phyloP scores from a whole-genome alignment of 1,284 basidiomycete species.

The Salmacisia buchloeana region DNA sequence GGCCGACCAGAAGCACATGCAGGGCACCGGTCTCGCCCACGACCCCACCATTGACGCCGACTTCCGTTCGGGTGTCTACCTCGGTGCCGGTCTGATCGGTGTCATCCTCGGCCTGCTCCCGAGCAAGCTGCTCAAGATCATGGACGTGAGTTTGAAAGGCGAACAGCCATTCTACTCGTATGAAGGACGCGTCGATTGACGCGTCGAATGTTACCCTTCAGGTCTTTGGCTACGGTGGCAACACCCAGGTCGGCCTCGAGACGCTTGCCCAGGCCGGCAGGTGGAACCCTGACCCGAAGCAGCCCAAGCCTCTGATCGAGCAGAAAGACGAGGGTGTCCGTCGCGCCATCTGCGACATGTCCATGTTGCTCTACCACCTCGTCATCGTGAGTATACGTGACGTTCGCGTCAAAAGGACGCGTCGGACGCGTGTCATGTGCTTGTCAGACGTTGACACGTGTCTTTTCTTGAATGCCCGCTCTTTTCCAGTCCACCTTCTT shows the following conservation, averaged over 20 bases:
- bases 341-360: slow-evolving; percentile 44
- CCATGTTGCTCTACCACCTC: slow-evolving; percentile 44
- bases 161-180: not conserved
- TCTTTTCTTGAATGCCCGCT: not conserved
- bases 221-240: slow-evolving; percentile 48
- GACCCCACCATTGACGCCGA: slow-evolving; percentile 36
- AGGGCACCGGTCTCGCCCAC: slow-evolving; percentile 12
- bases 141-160: slow-evolving; percentile 23
- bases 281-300: slow-evolving; percentile 28
- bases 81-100: slow-evolving; percentile 48
- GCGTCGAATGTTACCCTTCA: not conserved
- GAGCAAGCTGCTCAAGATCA: slow-evolving; percentile 47
- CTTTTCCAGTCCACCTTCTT: slow-evolving; percentile 38
- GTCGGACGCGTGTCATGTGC: not conserved
- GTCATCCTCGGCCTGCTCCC: slow-evolving; percentile 48
- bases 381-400: slow-evolving; percentile 7
- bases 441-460: not conserved
- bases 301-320: slow-evolving; percentile 25
- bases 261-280: slow-evolving; percentile 37
- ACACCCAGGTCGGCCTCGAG: slow-evolving; percentile 34
- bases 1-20: slow-evolving; percentile 25
- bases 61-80: slow-evolving; percentile 46
- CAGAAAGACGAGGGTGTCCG: slow-evolving; percentile 32
- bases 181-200: not conserved
- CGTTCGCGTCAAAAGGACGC: not conserved